Percentiles rank a stretch among this genome's conserved stretches.
phyloP scores from a whole-genome alignment of 1,284 basidiomycete species.

The Puccinia triticina region DNA sequence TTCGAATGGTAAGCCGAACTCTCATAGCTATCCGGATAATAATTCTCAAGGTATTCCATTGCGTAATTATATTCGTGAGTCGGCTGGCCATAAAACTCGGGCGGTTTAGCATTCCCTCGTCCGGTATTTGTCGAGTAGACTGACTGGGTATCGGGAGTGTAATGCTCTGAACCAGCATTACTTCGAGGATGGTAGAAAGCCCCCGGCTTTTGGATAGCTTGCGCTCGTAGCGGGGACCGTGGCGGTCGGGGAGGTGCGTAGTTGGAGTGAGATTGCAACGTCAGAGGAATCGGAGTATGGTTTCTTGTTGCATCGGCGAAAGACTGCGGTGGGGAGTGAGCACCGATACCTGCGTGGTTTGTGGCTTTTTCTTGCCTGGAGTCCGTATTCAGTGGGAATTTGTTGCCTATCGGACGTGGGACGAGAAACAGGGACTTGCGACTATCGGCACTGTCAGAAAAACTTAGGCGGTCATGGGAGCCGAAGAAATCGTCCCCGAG shows the following conservation, averaged over 20 bases:
- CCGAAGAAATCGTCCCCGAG: conserved; percentile 19
- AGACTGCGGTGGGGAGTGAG: background rate
- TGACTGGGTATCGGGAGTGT: conserved; percentile 12
- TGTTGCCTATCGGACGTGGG: conserved; percentile 17
- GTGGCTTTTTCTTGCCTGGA: background rate
- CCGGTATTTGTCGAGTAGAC: background rate
- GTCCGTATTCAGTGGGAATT: background rate
- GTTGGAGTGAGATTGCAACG: background rate
- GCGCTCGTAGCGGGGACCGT: conserved; percentile 9
- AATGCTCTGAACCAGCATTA: background rate
- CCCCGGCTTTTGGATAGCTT: conserved; percentile 10
- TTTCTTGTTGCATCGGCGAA: background rate
- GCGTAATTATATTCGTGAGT: conserved; percentile 11
- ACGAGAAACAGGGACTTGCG: conserved; percentile 12
- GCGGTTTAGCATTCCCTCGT: background rate
- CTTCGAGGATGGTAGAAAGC: background rate
- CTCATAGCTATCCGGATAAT: background rate
- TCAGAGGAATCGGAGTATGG: background rate
- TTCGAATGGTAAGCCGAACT: background rate
- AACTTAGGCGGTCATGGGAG: conserved; percentile 6
- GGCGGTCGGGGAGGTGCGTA: background rate
- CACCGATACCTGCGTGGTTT: conserved; percentile 1
- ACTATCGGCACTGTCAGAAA: conserved; percentile 15
- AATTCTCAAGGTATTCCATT: conserved; percentile 18
- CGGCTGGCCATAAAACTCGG: background rate